phyloP scores from a whole-genome alignment of 345 rosid genomes.

The Arabidopsis arenosa region DNA sequence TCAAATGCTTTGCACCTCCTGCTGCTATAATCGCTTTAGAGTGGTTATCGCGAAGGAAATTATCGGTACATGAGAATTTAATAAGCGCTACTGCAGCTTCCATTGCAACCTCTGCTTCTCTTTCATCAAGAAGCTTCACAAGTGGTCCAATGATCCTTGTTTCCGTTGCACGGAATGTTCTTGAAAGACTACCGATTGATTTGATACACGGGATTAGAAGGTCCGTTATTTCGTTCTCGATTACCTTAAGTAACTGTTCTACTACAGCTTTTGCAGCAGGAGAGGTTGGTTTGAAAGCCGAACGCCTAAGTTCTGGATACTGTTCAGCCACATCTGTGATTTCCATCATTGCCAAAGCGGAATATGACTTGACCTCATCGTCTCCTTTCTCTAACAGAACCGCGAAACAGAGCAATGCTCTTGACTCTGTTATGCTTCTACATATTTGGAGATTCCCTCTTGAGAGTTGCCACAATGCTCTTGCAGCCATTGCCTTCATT shows the following conservation, averaged over 20 bases:
- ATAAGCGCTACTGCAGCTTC: constrained; percentile 66
- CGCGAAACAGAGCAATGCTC: constrained; percentile 72
- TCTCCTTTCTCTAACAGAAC: constrained; percentile 67
- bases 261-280: constrained; percentile 77
- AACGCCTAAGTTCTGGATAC: constrained; percentile 62
- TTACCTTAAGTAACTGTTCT: constrained; percentile 58
- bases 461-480: constrained; percentile 72
- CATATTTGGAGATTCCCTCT: constrained; percentile 67
- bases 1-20: constrained; percentile 69
- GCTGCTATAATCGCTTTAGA: constrained; percentile 62
- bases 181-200: constrained; percentile 74
- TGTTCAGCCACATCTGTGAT: constrained; percentile 70
- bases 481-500: constrained; percentile 85
- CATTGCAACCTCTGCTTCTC: constrained; percentile 59
- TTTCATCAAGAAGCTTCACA: constrained; percentile 72
- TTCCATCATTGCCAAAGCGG: constrained; percentile 79
- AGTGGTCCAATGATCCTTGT: constrained; percentile 64
- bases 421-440: constrained; percentile 68
- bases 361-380: constrained; percentile 65
- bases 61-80: constrained; percentile 65
- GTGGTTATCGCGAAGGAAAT: constrained; percentile 62
- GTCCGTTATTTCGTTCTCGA: constrained; percentile 59
- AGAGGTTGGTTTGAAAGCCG: constrained; percentile 75
- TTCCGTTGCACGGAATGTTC: constrained; percentile 80
- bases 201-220: constrained; percentile 61